These are phyloP conservation scores for Lachancea waltii DNA, from an alignment of 805 yeast genomes.

Conservation along the genomic window DNA sequence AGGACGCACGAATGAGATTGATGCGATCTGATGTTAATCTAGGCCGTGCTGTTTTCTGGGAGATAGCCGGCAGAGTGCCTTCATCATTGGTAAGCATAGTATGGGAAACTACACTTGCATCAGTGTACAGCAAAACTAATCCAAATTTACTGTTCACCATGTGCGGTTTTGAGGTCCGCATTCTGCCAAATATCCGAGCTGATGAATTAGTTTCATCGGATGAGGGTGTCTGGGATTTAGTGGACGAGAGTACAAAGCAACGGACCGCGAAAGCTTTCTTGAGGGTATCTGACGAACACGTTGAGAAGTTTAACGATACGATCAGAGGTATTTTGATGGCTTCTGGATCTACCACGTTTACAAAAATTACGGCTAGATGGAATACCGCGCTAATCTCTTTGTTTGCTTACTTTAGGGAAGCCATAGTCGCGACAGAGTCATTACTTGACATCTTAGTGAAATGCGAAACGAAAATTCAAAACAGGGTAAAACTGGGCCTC, in stretches of 20 bases:
- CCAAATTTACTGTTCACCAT: slow-evolving; percentile 82
- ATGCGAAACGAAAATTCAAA: slow-evolving; percentile 89
- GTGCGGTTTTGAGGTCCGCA: slow-evolving; percentile 93
- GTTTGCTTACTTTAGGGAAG: slow-evolving; percentile 89
- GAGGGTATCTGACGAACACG: slow-evolving; percentile 75
- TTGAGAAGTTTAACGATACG: slow-evolving; percentile 72
- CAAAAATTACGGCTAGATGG: slow-evolving; percentile 94
- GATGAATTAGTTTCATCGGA: slow-evolving; percentile 46
- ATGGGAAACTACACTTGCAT: slow-evolving; percentile 78
- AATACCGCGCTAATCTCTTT: slow-evolving; percentile 82
- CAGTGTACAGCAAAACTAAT: slow-evolving; percentile 86
- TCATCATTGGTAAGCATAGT: slow-evolving; percentile 59
- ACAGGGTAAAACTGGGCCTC: slow-evolving; percentile 86
- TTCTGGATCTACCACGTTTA: slow-evolving; percentile 91
- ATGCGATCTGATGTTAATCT: slow-evolving; percentile 87
- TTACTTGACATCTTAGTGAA: slow-evolving; percentile 78
- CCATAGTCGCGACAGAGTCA: slow-evolving; percentile 74
- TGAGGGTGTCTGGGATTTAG: slow-evolving; percentile 91
- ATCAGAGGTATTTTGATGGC: slow-evolving; percentile 89
- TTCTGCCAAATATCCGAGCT: slow-evolving; percentile 65
- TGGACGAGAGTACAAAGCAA: slow-evolving; percentile 65
- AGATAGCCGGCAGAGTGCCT: slow-evolving; percentile 74
- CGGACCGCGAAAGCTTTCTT: slow-evolving; percentile 83
- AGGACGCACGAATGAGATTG: slow-evolving; percentile 83
- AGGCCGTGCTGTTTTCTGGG: slow-evolving; percentile 92